phyloP scores from a whole-genome alignment of 352 stramenopile genomes.

The Pythium angustatum region DNA sequence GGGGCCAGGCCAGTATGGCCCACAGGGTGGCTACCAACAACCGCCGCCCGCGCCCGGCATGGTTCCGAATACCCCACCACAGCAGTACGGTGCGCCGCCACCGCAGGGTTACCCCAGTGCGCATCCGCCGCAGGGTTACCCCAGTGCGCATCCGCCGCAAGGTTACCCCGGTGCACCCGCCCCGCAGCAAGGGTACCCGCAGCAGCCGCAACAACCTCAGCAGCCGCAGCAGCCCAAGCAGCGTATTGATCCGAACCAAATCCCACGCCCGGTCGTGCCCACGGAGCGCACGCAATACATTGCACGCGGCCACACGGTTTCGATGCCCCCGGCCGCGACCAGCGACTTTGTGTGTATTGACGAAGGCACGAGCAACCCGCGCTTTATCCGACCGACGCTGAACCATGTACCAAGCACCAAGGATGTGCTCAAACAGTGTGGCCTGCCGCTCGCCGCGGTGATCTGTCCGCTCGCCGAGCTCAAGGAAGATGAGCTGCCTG shows the following conservation, averaged over 20 bases:
- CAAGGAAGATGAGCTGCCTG: constrained; percentile 78
- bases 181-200: constrained; percentile 15
- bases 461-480: constrained; percentile 83
- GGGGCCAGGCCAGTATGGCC: constrained; percentile 7
- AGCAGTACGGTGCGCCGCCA: not conserved
- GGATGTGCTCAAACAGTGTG: constrained; percentile 76
- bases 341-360: constrained; percentile 84
- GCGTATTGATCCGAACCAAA: constrained; percentile 88
- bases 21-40: constrained; percentile 18
- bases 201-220: constrained; percentile 34
- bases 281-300: constrained; percentile 74
- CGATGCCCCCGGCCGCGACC: constrained; percentile 73
- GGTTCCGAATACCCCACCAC: constrained; percentile 19
- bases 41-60: constrained; percentile 14
- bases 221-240: constrained; percentile 52
- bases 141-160: not conserved
- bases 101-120: constrained; percentile 5
- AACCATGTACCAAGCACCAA: constrained; percentile 80
- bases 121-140: constrained; percentile 7
- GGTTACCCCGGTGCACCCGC: constrained; percentile 6
- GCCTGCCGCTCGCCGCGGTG: constrained; percentile 77
- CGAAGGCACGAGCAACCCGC: constrained; percentile 87
- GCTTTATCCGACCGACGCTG: constrained; percentile 87
- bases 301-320: constrained; percentile 76
- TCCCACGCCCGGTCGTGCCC: constrained; percentile 76